phyloP scores from a whole-genome alignment of 495 filamentous ascomycete species.

The Venustampulla echinocandica region DNA sequence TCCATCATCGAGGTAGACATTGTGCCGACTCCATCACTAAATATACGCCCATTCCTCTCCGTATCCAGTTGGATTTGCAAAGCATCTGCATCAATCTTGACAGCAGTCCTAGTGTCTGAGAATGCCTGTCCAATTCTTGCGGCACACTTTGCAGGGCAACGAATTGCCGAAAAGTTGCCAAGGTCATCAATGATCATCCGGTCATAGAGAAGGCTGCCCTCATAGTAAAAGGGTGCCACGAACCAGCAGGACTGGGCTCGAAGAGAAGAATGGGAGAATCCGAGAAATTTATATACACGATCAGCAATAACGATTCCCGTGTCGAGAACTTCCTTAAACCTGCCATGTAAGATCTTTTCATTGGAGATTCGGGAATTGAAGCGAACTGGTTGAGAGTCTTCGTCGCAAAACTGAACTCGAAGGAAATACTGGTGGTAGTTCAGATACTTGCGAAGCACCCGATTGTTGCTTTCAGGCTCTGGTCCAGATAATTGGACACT shows the following conservation, averaged over 20 bases:
- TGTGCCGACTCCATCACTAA: constrained; percentile 73
- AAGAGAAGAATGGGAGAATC: constrained; percentile 76
- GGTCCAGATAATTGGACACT: constrained; percentile 62
- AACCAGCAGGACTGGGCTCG: constrained; percentile 64
- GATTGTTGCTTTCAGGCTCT: constrained; percentile 59
- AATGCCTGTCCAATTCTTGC: constrained; percentile 80
- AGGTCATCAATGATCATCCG: constrained; percentile 48
- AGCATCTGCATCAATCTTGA: constrained; percentile 31
- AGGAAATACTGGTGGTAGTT: constrained; percentile 57
- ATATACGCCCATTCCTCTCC: constrained; percentile 39
- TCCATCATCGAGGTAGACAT: constrained; percentile 50
- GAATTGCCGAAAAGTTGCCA: constrained; percentile 56
- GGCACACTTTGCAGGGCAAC: constrained; percentile 63
- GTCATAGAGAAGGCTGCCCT: constrained; percentile 33
- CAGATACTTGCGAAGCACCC: constrained; percentile 63
- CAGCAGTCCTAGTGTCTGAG: constrained; percentile 57
- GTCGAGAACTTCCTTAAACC: constrained; percentile 51
- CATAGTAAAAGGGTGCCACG: constrained; percentile 55
- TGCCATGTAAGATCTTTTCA: constrained; percentile 41
- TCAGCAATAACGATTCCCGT: constrained; percentile 55
- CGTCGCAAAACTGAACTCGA: constrained; percentile 63
- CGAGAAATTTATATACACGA: constrained; percentile 57
- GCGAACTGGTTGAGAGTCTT: constrained; percentile 55
- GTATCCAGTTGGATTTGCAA: constrained; percentile 38
- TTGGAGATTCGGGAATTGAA: constrained; percentile 47